A percentile compares a stretch with the other conserved stretches of the same genome.
Evolutionary conservation across 306 rosid species (phyloP).

Genomic region (Abrus precatorius): DNA sequence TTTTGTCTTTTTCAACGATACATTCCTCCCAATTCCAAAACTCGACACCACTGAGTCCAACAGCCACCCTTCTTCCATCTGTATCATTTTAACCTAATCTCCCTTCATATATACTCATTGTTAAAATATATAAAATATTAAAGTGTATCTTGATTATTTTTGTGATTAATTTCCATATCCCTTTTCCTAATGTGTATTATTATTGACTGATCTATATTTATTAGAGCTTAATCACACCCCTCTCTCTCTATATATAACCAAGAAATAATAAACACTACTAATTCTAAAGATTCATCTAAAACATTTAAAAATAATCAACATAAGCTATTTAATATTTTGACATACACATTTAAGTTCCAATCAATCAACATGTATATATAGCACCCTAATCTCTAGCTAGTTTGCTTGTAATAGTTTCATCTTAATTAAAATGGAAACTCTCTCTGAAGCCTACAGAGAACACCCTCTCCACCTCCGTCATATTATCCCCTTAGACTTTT

Average conservation of each 20-base stretch:
- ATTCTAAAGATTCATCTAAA: too few species aligned
- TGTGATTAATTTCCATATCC: not conserved
- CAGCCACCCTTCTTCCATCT: constrained; percentile 58
- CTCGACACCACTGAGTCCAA: constrained; percentile 61
- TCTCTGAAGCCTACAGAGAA: constrained; percentile 58
- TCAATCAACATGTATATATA: not conserved
- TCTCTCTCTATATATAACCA: too few species aligned
- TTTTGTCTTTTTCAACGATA: constrained; percentile 60
- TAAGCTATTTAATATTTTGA: not conserved
- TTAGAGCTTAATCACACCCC: too few species aligned
- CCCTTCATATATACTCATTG: not conserved
- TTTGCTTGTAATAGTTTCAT: not conserved
- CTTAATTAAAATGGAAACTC: constrained; percentile 49
- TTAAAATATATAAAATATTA: too few species aligned
- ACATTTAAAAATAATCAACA: too few species aligned
- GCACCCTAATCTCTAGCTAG: not conserved
- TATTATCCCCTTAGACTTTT: constrained; percentile 66
- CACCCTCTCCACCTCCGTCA: constrained; percentile 56
- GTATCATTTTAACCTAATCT: constrained; percentile 46
- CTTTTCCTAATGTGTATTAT: too few species aligned
- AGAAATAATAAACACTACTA: too few species aligned
- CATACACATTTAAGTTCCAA: not conserved
- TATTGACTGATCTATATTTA: too few species aligned
- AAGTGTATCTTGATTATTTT: too few species aligned
- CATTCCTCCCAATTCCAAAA: constrained; percentile 45